Conservation (phyloP, 2,329 filamentous ascomycete genomes). For the Claviceps arundinis region DNA sequence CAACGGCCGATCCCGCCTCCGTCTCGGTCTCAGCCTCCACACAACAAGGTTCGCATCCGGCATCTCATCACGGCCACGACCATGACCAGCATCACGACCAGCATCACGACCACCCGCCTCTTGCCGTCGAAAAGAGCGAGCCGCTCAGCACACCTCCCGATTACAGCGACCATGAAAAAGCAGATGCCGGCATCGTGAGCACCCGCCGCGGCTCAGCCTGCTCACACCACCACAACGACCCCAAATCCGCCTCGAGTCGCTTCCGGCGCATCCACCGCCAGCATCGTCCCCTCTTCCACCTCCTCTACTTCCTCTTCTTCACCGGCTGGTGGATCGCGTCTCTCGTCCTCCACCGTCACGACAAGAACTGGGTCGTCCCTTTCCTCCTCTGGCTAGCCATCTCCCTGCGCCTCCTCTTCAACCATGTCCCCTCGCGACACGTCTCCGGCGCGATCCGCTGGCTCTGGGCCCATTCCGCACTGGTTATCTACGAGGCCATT, state of each 20-base stretch:
- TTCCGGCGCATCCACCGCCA: slow-evolving; percentile 28
- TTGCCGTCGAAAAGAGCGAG: slow-evolving; percentile 13
- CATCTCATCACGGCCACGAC: not conserved
- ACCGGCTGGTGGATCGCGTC: slow-evolving; percentile 65
- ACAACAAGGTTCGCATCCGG: too few species aligned
- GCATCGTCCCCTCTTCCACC: slow-evolving; percentile 32
- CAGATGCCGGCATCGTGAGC: slow-evolving; percentile 17
- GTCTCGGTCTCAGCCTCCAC: too few species aligned
- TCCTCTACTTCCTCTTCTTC: slow-evolving; percentile 29
- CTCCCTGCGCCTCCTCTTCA: slow-evolving; percentile 58
- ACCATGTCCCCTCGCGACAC: slow-evolving; percentile 56
- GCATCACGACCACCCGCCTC: slow-evolving; percentile 9
- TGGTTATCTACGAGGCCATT: slow-evolving; percentile 44
- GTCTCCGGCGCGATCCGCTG: slow-evolving; percentile 53
- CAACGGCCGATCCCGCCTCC: too few species aligned
- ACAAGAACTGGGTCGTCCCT: slow-evolving; percentile 70
- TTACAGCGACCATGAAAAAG: slow-evolving; percentile 28
- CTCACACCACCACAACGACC: slow-evolving; percentile 9
- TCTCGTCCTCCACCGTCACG: slow-evolving; percentile 56
- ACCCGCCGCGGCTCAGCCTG: slow-evolving; percentile 14
- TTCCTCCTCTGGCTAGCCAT: slow-evolving; percentile 71
- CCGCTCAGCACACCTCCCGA: slow-evolving; percentile 18
- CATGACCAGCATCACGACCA: slow-evolving; percentile 11
- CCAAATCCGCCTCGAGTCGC: slow-evolving; percentile 8
- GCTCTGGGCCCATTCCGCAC: slow-evolving; percentile 53